phyloP scores from a whole-genome alignment of 2,329 filamentous ascomycete species.

The Graphilbum ipis-grandicollis region DNA sequence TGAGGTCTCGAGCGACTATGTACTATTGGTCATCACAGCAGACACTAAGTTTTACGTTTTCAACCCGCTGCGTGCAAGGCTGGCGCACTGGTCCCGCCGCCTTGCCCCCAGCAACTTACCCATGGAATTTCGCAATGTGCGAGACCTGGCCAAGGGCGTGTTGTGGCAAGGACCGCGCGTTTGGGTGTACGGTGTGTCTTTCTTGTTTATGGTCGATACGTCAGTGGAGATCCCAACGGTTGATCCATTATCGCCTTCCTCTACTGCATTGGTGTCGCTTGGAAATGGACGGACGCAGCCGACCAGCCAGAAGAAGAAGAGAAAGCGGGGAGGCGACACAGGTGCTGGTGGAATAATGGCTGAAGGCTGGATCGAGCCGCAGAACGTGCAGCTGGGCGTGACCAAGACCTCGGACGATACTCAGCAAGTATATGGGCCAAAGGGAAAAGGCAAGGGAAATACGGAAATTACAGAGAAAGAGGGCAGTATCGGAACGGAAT shows the following conservation, averaged over 20 bases:
- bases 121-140: slow-evolving; percentile 51
- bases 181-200: slow-evolving; percentile 77
- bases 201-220: slow-evolving; percentile 86
- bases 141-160: slow-evolving; percentile 67
- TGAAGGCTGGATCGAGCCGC: slow-evolving; percentile 25
- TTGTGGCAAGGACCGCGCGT: slow-evolving; percentile 66
- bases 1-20: slow-evolving; percentile 23
- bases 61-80: slow-evolving; percentile 54
- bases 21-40: slow-evolving; percentile 34
- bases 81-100: slow-evolving; percentile 73
- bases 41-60: slow-evolving; percentile 58
- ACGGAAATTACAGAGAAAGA: slow-evolving; percentile 1
- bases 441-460: not conserved
- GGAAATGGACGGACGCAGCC: not conserved
- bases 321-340: slow-evolving; percentile 32
- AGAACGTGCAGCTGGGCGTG: slow-evolving; percentile 21
- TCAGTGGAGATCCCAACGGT: slow-evolving; percentile 32
- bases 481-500: slow-evolving; percentile 20
- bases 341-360: slow-evolving; percentile 38
- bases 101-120: slow-evolving; percentile 67
- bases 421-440: too few relatives aligned
- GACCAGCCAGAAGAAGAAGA: slow-evolving; percentile 28
- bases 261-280: not conserved
- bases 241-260: slow-evolving; percentile 9
- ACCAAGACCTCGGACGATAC: not conserved